A percentile compares a stretch with the other conserved stretches of the same genome.
Evolutionary conservation across 1,284 basidiomycete species (phyloP).

Genomic region (Leucoagaricus sp.): DNA sequence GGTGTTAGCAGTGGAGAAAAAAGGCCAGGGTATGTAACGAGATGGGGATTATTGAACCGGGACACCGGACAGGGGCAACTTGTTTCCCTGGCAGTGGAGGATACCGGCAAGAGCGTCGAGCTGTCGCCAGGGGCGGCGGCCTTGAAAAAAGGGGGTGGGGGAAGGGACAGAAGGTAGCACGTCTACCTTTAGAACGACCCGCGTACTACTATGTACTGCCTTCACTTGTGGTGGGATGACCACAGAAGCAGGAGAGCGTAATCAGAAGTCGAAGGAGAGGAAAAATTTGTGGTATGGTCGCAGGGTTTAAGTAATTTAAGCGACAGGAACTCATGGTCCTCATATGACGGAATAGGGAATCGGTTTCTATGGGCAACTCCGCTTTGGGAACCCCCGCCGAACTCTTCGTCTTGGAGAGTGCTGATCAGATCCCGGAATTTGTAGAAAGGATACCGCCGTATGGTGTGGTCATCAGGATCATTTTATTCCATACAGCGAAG

Average conservation of each 20-base stretch:
- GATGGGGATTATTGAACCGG: neutral
- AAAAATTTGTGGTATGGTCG: neutral
- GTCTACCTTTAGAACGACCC: neutral
- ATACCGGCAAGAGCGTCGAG: neutral
- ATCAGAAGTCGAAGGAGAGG: conserved; percentile 5
- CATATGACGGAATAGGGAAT: conserved; percentile 13
- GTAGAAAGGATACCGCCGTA: neutral
- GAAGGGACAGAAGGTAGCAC: no score
- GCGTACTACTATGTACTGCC: neutral
- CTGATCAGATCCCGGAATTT: neutral
- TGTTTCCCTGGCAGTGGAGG: neutral
- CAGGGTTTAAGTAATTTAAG: conserved; percentile 7
- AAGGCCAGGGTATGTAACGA: neutral
- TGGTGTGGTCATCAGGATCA: neutral
- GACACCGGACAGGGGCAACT: neutral
- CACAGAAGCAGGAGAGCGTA: neutral
- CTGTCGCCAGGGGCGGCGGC: conserved; percentile 2
- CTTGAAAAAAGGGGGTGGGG: no score
- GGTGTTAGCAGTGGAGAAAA: no score
- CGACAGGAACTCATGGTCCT: neutral
- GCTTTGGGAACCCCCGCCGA: neutral
- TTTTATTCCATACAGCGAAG: neutral
- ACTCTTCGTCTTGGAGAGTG: neutral
- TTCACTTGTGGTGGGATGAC: neutral
- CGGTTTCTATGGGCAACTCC: conserved; percentile 11